Base-by-base conservation (phyloP, 192 early-diverging fungal species). In the Gonapodya prolifera region DNA sequence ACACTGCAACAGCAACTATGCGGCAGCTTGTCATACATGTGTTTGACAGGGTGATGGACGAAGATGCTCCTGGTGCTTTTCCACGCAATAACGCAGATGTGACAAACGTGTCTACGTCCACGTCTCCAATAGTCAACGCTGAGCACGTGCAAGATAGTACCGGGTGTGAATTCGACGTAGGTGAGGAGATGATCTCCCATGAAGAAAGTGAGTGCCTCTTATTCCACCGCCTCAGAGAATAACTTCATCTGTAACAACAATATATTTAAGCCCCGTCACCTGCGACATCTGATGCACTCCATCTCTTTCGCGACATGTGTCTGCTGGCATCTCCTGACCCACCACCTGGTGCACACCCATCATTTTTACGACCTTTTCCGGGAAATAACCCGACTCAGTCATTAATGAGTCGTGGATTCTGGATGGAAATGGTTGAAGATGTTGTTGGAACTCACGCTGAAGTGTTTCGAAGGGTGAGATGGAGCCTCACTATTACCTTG, bases 351-450 rank as follows among this genome's bases (percentile, higher is more conserved):
- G 1, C 36, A 89, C 87, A 96, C 98, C 77, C 82, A 98, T 69
- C 98, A 94, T 75, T 79, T 91, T 34, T 78, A 97, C 71, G 92
- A 91, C 0, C 86, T 87, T 34, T 91, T 88, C 16, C 89, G 91
- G 75, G 83, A 86, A 18, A 83, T 93, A 0, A 83, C 85, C 30
- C 96, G 93, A 75, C 82, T 91, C 34, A 83, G 82, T 17, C 75
- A 77, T 13, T 30, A 76, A 1, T 79, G 81, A 33, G 28, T 76
- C 1, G 76, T 82, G 94, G 94, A 0, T 85, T 61, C 45, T 61
- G 45, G 45, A 61, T 98, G 17, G 98, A 99, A 81, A 83, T 99
- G 73, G 89, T 99, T 2, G 98, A 99, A 75, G 91, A 92, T 23
- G 86, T 98, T 1, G 82, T 99, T 75, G 86, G 87, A 8, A 92